Conservation (phyloP, 2,329 filamentous ascomycete genomes). For the Diaporthe velutina region DNA sequence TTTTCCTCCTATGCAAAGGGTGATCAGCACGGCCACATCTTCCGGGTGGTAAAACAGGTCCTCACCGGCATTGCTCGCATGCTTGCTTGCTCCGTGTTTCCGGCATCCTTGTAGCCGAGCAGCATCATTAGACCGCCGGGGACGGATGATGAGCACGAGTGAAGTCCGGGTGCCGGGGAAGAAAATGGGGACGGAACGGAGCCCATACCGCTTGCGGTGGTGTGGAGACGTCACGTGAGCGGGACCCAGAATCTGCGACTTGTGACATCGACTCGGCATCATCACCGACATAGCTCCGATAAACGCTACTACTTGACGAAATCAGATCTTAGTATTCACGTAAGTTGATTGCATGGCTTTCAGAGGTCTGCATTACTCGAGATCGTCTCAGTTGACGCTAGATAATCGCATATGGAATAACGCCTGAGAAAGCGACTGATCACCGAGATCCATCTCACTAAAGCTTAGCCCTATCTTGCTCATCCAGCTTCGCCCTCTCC, state of each 20-base stretch:
- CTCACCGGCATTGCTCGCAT: background rate
- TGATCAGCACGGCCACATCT: background rate
- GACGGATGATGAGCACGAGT: background rate
- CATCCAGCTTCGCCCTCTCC: constrained; percentile 3
- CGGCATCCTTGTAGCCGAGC: background rate
- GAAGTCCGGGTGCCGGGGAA: background rate
- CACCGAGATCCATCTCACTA: background rate
- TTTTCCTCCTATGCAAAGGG: background rate
- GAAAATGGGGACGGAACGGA: background rate
- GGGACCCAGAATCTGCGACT: background rate
- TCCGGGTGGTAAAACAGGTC: background rate
- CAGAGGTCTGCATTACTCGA: too few relatives aligned
- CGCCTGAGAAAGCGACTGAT: too few relatives aligned
- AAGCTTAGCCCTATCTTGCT: background rate
- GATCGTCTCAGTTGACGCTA: too few relatives aligned
- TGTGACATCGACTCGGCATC: too few relatives aligned
- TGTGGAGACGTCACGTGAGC: background rate
- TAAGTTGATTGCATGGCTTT: too few relatives aligned
- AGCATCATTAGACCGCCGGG: background rate
- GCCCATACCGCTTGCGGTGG: background rate
- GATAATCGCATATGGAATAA: too few relatives aligned
- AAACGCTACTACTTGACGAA: too few relatives aligned
- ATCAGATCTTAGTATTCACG: too few relatives aligned
- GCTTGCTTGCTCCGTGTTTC: background rate
- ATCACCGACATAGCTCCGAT: too few relatives aligned